Conservation (phyloP, 768 basidiomycete genomes). For the Postia placenta region DNA sequence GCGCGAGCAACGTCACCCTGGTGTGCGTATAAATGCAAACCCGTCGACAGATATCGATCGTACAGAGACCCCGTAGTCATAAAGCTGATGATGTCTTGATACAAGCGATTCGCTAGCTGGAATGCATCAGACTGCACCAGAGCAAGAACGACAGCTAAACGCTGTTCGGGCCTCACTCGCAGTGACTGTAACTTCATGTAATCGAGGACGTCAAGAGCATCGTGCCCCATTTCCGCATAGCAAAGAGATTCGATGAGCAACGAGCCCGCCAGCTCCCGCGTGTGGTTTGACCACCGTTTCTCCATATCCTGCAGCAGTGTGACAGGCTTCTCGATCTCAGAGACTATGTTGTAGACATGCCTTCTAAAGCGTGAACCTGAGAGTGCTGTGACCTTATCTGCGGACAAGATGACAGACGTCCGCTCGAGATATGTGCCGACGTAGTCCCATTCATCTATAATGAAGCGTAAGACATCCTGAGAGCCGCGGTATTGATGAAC, state of each 20-base stretch:
- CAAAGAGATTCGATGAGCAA: constrained; percentile 39
- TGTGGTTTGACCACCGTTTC: constrained; percentile 20
- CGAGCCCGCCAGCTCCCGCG: constrained; percentile 27
- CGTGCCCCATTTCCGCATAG: constrained; percentile 23
- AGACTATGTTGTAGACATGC: constrained; percentile 20
- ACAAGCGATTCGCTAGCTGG: constrained; percentile 39
- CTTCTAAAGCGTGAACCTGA: constrained; percentile 22
- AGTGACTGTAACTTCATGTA: constrained; percentile 34
- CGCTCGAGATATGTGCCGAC: constrained; percentile 22
- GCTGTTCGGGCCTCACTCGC: constrained; percentile 21
- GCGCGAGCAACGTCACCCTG: constrained; percentile 43
- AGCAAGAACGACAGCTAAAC: constrained; percentile 33
- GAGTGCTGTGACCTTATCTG: neutral
- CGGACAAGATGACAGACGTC: constrained; percentile 9
- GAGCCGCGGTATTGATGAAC: constrained; percentile 28
- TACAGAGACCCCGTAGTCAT: neutral
- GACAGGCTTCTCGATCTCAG: constrained; percentile 28
- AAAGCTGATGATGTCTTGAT: constrained; percentile 22
- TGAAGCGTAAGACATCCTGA: constrained; percentile 29
- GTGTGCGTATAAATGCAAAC: constrained; percentile 46
- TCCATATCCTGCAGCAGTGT: constrained; percentile 16
- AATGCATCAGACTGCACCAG: constrained; percentile 36
- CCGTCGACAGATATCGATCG: constrained; percentile 31
- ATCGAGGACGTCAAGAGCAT: constrained; percentile 35
- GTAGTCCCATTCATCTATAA: constrained; percentile 34